Evolutionary conservation across 2,329 filamentous ascomycete genomes (phyloP).

Genomic region (Iodosphaeria phyllophila): DNA sequence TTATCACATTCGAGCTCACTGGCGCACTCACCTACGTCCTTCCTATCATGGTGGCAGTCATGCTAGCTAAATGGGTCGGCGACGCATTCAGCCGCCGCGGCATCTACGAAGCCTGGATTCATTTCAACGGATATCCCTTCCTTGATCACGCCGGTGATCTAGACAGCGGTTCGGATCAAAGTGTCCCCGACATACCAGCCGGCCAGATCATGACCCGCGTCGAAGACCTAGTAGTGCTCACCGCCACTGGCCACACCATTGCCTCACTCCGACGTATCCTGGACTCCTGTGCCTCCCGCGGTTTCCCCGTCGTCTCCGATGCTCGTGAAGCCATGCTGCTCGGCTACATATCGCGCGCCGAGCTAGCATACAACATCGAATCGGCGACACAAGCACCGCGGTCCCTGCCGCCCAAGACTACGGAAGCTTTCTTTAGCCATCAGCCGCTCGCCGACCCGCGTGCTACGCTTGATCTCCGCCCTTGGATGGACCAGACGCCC

Average conservation of each 20-base stretch:
- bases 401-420: conserved; percentile 45
- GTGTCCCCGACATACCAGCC: conserved; percentile 66
- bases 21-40: conserved; percentile 91
- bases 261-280: conserved; percentile 54
- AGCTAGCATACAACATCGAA: conserved; percentile 66
- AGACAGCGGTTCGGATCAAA: conserved; percentile 67
- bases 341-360: conserved; percentile 85
- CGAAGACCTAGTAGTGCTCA: conserved; percentile 77
- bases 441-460: conserved; percentile 64
- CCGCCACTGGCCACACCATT: conserved; percentile 76
- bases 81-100: conserved; percentile 84
- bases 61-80: conserved; percentile 96
- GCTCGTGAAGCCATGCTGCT: conserved; percentile 60
- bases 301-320: conserved; percentile 79
- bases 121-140: conserved; percentile 88
- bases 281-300: conserved; percentile 58
- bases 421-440: conserved; percentile 71
- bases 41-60: conserved; percentile 97
- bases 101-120: conserved; percentile 97
- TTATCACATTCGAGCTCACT: conserved; percentile 98
- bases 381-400: conserved; percentile 36
- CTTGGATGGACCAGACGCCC: conserved; percentile 98
- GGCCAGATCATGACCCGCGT: conserved; percentile 80
- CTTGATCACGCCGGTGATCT: too few species aligned
- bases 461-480: conserved; percentile 67